phyloP scores from a whole-genome alignment of 106 monocot species.

The Allium cepa region DNA sequence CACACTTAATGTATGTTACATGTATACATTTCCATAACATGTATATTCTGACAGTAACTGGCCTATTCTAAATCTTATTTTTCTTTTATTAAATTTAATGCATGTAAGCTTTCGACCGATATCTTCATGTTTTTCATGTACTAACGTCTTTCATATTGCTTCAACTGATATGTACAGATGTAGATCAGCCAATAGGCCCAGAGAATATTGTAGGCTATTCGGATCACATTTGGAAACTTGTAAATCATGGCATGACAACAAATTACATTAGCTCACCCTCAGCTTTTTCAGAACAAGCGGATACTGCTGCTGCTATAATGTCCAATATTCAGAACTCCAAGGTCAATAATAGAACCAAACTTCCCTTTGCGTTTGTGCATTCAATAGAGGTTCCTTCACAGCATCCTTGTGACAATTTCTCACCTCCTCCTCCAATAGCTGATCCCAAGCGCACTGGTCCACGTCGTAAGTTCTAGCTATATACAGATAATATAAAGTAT shows the following conservation, averaged over 20 bases:
- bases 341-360: conserved; percentile 7
- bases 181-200: conserved; percentile 24
- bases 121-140: too few relatives aligned
- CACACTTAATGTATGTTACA: too few relatives aligned
- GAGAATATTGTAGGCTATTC: conserved; percentile 21
- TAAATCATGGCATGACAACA: conserved; percentile 8
- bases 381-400: neutral
- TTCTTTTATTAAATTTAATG: too few relatives aligned
- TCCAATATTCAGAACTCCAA: neutral
- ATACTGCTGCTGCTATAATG: neutral
- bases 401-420: too few relatives aligned
- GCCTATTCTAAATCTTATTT: too few relatives aligned
- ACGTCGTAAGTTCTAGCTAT: neutral
- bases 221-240: conserved; percentile 16
- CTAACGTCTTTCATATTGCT: too few relatives aligned
- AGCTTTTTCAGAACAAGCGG: conserved; percentile 7
- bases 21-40: too few relatives aligned
- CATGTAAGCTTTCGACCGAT: too few relatives aligned
- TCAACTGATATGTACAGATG: conserved; percentile 22
- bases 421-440: too few relatives aligned
- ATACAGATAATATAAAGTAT: too few relatives aligned
- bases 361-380: conserved; percentile 2
- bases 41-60: too few relatives aligned
- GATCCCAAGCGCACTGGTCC: too few relatives aligned
- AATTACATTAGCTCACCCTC: conserved; percentile 7